A percentile compares a stretch with the other conserved stretches of the same genome.
phyloP scores from a whole-genome alignment of 495 filamentous ascomycete species.

The Penicillium nucicola region DNA sequence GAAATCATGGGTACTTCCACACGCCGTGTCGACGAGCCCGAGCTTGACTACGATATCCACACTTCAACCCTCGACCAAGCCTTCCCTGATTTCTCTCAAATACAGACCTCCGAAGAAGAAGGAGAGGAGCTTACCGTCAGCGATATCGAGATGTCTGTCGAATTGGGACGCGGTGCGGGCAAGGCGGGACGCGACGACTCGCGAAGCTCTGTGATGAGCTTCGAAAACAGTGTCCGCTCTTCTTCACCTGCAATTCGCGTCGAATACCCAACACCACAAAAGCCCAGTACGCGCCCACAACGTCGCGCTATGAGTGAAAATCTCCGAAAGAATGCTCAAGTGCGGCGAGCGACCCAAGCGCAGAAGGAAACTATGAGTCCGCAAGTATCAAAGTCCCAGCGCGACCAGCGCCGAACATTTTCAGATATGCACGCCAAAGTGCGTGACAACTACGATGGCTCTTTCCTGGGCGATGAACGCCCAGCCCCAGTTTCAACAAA shows the following conservation, averaged over 20 bases:
- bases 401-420: slow-evolving; percentile 42
- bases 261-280: slow-evolving; percentile 46
- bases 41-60: slow-evolving; percentile 53
- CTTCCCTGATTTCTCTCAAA: slow-evolving; percentile 59
- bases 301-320: slow-evolving; percentile 37
- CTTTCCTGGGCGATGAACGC: slow-evolving; percentile 48
- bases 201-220: slow-evolving; percentile 43
- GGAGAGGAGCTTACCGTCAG: slow-evolving; percentile 24
- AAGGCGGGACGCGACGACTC: slow-evolving; percentile 42
- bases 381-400: slow-evolving; percentile 30
- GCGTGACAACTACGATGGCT: slow-evolving; percentile 53
- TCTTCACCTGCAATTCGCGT: slow-evolving; percentile 46
- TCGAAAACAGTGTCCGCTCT: slow-evolving; percentile 47
- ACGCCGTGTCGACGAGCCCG: slow-evolving; percentile 21
- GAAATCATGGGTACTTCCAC: slow-evolving; percentile 8
- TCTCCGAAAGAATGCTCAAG: slow-evolving; percentile 43
- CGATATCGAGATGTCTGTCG: slow-evolving; percentile 40
- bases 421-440: slow-evolving; percentile 56
- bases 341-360: slow-evolving; percentile 40
- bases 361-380: slow-evolving; percentile 47
- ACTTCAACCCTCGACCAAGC: slow-evolving; percentile 60
- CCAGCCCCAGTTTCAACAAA: slow-evolving; percentile 47
- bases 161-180: slow-evolving; percentile 39
- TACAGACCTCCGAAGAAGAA: slow-evolving; percentile 37
- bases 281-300: slow-evolving; percentile 24